Conservation (phyloP, 169 alveolate genomes). For the Sarcocystis neurona region DNA sequence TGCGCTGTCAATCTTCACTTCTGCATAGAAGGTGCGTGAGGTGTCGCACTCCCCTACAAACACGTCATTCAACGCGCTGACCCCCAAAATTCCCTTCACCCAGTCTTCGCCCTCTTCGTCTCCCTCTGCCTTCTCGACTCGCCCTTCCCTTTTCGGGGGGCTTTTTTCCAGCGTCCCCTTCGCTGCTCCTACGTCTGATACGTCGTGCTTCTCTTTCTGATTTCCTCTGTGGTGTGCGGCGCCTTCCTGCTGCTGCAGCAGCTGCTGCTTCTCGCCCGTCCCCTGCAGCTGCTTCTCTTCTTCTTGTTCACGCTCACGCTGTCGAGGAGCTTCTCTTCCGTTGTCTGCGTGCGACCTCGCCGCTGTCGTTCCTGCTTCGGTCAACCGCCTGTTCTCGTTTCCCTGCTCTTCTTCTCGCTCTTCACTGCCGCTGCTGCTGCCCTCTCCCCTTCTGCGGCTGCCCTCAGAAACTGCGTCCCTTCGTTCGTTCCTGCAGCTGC, state of each 20-base stretch:
- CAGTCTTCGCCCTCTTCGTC: background rate
- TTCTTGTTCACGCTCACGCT: background rate
- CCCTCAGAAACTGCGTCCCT: background rate
- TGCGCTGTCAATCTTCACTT: conserved; percentile 47
- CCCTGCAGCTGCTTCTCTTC: background rate
- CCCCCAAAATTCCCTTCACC: background rate
- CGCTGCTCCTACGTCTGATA: too few species aligned
- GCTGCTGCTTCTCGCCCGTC: too few species aligned
- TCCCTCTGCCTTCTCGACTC: background rate
- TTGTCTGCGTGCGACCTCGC: background rate
- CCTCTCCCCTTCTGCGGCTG: background rate
- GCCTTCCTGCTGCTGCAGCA: too few species aligned
- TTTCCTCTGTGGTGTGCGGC: too few species aligned
- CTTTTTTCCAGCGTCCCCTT: too few species aligned
- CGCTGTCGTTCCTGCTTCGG: background rate
- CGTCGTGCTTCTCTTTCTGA: too few species aligned
- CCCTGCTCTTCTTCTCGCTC: background rate
- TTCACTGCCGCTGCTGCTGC: background rate
- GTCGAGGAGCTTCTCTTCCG: too few species aligned
- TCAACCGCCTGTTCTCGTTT: background rate
- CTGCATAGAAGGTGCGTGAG: conserved; percentile 58
- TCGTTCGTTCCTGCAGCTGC: conserved; percentile 10
- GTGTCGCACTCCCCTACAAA: conserved; percentile 50
- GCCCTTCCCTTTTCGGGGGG: background rate
- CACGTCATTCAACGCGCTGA: conserved; percentile 63